Evolutionary conservation across 2,329 filamentous ascomycete species (phyloP), one percentile per base, ranked within the genome.

Genomic region (Sporothrix schenckii): DNA sequence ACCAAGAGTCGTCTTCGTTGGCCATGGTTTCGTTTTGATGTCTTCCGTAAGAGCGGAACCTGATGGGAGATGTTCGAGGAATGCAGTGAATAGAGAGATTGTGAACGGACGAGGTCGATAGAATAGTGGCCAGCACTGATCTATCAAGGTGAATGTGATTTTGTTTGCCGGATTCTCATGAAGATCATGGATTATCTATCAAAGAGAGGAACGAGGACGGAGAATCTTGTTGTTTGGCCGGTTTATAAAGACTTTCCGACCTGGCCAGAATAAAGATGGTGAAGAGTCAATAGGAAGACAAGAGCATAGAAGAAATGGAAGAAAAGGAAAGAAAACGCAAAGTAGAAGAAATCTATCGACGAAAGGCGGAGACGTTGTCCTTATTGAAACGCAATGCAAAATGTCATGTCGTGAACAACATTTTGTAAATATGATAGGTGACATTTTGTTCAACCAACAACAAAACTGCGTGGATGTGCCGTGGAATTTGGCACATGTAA

Each of bases 381-480:
- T 30, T 11, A 16, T 49, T 49, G 47, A 49, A 49, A 49, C n/a
- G 34, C 19, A 4, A 9, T 24, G n/a, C 34, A 24, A 24, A 44
- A 44, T n/a, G 39, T 13, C 13, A 44, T 21, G 6, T 61, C n/a
- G 39, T 61, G 39, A 47, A 61, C 58, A 61, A 24, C 1, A 61
- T 16, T 41, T 39, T 11, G 34, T 61, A 44, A 21, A 60, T 41
- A 34, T 41, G 58, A 61, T 24, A 61, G 34, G 34, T 60, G 56
- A 60, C 34, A 44, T 44, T 39, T 47, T 47, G 58, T 63, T 47
- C 58, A 16, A 13, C 2, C 13, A 19, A 14, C 24, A 11, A 27
- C 16, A 44, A 47, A 16, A 5, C 41, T 47, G 58, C 47, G 10
- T 39, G 13, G 21, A 47, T 21, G 16, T 39, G 39, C 39, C 39